A percentile compares a stretch with the other conserved stretches of the same genome.
Conservation (phyloP, 2,329 filamentous ascomycete genomes). For the Neonectria neomacrospora region DNA sequence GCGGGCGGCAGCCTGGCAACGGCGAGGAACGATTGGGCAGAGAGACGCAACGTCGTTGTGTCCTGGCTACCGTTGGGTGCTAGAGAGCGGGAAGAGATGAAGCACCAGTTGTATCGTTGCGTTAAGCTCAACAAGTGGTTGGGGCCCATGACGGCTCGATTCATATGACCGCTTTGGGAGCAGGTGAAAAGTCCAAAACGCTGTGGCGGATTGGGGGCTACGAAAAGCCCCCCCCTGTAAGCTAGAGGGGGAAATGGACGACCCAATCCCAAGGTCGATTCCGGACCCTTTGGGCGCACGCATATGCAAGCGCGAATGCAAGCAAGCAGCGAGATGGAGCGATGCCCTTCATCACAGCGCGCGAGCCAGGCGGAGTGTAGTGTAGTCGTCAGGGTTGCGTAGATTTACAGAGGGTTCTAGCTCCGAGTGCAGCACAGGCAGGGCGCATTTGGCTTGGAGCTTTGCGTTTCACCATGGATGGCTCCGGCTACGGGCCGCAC, state of each 20-base stretch:
- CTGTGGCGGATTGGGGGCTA: conserved; percentile 5
- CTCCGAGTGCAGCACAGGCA: too few species aligned
- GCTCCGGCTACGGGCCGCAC: not conserved
- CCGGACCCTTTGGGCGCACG: not conserved
- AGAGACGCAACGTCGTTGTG: not conserved
- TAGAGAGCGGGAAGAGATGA: conserved; percentile 11
- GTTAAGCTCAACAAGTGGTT: conserved; percentile 29
- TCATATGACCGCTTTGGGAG: conserved; percentile 37
- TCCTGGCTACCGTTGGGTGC: not conserved
- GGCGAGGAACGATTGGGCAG: conserved; percentile 15
- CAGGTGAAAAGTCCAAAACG: not conserved
- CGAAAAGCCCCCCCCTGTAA: conserved; percentile 17
- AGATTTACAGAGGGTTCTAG: too few species aligned
- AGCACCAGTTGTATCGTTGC: not conserved
- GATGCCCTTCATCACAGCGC: not conserved
- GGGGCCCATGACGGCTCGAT: conserved; percentile 31
- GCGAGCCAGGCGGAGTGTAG: conserved; percentile 5
- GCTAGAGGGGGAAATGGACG: not conserved
- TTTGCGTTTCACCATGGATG: not conserved
- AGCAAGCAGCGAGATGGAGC: conserved; percentile 7
- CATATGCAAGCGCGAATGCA: conserved; percentile 19
- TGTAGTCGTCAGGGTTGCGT: too few species aligned
- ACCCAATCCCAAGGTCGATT: not conserved
- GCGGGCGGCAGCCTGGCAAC: conserved; percentile 16
- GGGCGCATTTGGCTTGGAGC: not conserved